Evolutionary conservation across 495 filamentous ascomycete species (phyloP), one percentile per base, ranked within the genome.

Genomic region (Pseudomonodictys pantanalensis): DNA sequence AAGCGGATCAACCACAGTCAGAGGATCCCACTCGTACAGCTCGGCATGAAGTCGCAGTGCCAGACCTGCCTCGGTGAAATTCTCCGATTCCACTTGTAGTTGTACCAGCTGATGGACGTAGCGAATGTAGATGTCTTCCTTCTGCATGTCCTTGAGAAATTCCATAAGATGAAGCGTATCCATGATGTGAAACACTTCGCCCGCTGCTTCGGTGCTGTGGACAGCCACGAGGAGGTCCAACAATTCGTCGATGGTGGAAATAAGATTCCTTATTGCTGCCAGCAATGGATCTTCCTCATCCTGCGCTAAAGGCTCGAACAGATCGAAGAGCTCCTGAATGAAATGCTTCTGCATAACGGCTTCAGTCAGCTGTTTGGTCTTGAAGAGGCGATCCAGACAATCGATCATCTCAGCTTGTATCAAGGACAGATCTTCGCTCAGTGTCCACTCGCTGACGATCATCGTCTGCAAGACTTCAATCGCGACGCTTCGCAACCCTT

Each of bases 401-500:
- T 96, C 92, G 67, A 99, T 95, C 78, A 97, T 91, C 74, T 96
- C 95, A 3, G 91, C 92, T 70, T 97, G 92, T 51, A 99, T 87
- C 56, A 95, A 86, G 11, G 85, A 88, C 20, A 99, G 76, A 67
- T 97, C 92, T 68, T 96, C 86, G 65, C 90, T 96, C 53, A 97
- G 74, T n/a, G 88, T 92, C 93, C 93, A 99, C 74, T 97, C 92
- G 71, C 91, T 95, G 59, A 97, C 84, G 53, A 97, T 96, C 95
- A 99, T 97, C 11, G 89, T 95, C 68, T 96, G 90, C 35, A 99
- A 74, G 28, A 97, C 88, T 74, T 92, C 88, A 25, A 97, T 89
- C 10, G 93, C 93, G 65, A 93, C 92, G 56, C 84, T 83, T 57
- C 95, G 81, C 54, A 99, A 74, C 1, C 91, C 91, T 69, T 95